These are phyloP conservation scores for Podaxis sp. DNA, from an alignment of 768 basidiomycete species.

Conservation along the genomic window DNA sequence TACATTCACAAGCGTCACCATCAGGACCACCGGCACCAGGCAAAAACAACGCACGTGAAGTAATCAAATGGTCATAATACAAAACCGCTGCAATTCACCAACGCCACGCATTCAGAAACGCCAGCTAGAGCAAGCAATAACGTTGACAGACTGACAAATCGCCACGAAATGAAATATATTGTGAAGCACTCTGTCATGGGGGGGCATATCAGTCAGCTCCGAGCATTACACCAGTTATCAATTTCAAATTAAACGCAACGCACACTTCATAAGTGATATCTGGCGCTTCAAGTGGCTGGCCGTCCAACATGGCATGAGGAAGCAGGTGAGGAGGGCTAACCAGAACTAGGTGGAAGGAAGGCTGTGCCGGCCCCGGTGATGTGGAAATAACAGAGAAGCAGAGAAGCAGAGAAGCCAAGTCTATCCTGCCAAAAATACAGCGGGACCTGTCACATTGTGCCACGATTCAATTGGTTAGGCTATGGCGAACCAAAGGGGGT, in stretches of 20 bases:
- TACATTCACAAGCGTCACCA: constrained; percentile 13
- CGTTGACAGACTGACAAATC: constrained; percentile 27
- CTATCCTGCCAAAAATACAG: no score
- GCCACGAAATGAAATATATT: constrained; percentile 33
- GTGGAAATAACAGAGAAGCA: not conserved
- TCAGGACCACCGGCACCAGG: not conserved
- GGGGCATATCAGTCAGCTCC: not conserved
- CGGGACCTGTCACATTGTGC: no score
- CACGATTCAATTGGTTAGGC: no score
- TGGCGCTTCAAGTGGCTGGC: not conserved
- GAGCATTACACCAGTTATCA: not conserved
- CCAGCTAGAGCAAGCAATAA: not conserved
- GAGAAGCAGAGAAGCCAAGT: not conserved
- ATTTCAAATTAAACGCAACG: not conserved
- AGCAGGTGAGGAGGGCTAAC: not conserved
- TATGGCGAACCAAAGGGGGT: no score
- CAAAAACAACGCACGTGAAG: not conserved
- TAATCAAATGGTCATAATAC: not conserved
- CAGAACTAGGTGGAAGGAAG: not conserved
- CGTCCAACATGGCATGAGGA: not conserved
- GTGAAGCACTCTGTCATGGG: constrained; percentile 23
- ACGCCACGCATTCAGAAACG: not conserved
- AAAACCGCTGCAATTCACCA: not conserved
- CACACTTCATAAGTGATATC: constrained; percentile 3
- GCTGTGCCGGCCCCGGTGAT: not conserved